Conservation (phyloP, 176 grass and related monocot genomes). For the Coix lacrymajobi region DNA sequence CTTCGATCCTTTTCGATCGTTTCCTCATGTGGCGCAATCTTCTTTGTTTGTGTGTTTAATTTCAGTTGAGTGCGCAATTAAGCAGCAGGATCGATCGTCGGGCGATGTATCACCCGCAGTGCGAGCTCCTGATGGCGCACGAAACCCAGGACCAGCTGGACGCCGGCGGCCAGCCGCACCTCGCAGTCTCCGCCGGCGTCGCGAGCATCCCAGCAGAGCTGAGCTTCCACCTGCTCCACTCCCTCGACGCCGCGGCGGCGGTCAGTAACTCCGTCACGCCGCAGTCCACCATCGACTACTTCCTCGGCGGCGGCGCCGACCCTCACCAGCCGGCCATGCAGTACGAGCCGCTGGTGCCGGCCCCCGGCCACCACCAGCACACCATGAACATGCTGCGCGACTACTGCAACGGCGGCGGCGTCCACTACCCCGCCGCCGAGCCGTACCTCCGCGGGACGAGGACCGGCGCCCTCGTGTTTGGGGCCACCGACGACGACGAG, state of each 20-base stretch:
- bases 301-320: slow-evolving; percentile 26
- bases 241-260: slow-evolving; percentile 26
- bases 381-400: slow-evolving; percentile 38
- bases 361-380: slow-evolving; percentile 10
- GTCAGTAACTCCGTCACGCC: neutral
- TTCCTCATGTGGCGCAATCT: too few species aligned
- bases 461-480: slow-evolving; percentile 43
- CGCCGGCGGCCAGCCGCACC: slow-evolving; percentile 27
- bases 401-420: slow-evolving; percentile 30
- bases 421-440: slow-evolving; percentile 20
- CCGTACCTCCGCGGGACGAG: slow-evolving; percentile 25
- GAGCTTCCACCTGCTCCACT: slow-evolving; percentile 48
- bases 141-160: slow-evolving; percentile 31
- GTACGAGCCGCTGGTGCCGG: slow-evolving; percentile 26
- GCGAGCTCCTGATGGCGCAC: slow-evolving; percentile 46
- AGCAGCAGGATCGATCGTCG: neutral
- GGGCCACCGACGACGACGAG: slow-evolving; percentile 21
- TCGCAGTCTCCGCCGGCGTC: neutral
- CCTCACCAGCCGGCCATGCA: slow-evolving; percentile 12
- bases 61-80: neutral
- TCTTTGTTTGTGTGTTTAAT: neutral
- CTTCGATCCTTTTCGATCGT: neutral
- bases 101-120: slow-evolving; percentile 48
- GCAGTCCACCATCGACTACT: slow-evolving; percentile 44
- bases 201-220: neutral